Conservation (phyloP, 129 eudicot species). For the Flaveria trinervia region DNA sequence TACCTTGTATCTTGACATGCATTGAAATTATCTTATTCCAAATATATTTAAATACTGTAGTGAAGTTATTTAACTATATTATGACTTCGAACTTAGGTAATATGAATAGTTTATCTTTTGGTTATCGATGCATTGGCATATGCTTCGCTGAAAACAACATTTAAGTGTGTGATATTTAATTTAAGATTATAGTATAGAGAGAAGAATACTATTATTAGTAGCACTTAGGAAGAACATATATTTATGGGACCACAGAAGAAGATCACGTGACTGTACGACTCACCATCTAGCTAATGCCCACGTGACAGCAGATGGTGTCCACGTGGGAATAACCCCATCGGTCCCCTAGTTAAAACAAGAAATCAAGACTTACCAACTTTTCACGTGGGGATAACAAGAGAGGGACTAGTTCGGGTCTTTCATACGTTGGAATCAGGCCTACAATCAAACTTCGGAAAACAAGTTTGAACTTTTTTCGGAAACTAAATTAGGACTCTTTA, state of each 20-base stretch:
- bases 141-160: neutral
- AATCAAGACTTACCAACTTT: neutral
- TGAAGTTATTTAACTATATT: too few relatives aligned
- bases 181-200: neutral
- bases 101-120: neutral
- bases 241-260: conserved; percentile 1
- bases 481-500: too few relatives aligned
- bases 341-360: conserved; percentile 6
- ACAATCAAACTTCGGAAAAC: too few relatives aligned
- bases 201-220: neutral
- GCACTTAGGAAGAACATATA: neutral
- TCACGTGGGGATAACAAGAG: neutral
- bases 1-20: too few relatives aligned
- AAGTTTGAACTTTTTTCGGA: too few relatives aligned
- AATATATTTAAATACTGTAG: too few relatives aligned
- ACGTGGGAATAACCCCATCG: conserved; percentile 41
- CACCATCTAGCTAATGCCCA: conserved; percentile 27
- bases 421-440: too few relatives aligned
- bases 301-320: conserved; percentile 38
- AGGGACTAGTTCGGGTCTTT: too few relatives aligned
- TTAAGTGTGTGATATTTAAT: neutral
- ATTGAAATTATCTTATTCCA: too few relatives aligned
- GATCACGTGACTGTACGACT: conserved; percentile 33
- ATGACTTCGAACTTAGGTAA: too few relatives aligned
- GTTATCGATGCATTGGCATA: neutral